Evolutionary conservation across 108 stramenopile species (phyloP), one percentile per base, ranked within the genome.

Genomic region (Mediolabrus comicus): DNA sequence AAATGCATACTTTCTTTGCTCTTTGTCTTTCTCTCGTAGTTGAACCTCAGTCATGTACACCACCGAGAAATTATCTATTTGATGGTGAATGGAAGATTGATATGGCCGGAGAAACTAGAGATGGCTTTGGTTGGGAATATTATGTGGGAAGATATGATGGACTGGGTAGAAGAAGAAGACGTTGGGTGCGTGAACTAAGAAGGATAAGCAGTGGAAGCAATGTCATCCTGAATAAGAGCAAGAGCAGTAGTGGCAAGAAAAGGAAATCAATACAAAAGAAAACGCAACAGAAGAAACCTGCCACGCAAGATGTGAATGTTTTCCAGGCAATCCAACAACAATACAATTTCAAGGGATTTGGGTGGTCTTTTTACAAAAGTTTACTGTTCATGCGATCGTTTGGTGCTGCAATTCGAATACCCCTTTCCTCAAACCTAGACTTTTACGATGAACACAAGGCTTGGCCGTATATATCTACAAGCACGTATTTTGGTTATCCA

Each of bases 51-150:
- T 35, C 56, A 8, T 77, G 75, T 49, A 25, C 68, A 5, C 82
- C 87, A 4, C 87, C 87, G 0, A 36, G 71, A 10, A 80, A 78
- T 41, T 80, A 62, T 27, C 57, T 71, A 2, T 92, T 86, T 59
- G 77, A 69, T 11, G 86, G 86, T 25, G 88, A 88, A 51, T 92
- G 91, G 91, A 92, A 92, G 53, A 92, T 92, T 71, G 87, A 77
- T 38, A 68, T 92, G 26, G 58, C 85, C n/a, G 60, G 75, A 16
- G 43, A 67, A 10, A 71, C 56, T 0, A 43, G 80, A 1, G 91
- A 92, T 78, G 65, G 78, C 0, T 80, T 85, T 70, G 91, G 91
- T 19, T 92, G 91, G 91, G 87, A 86, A 57, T 77, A 77, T 51
- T 92, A 92, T 43, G 74, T 73, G 10, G 65, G 72, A 32, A 53